Evolutionary conservation across 208 protist genomes (phyloP).

Genomic region (Leishmania guyanensis): DNA sequence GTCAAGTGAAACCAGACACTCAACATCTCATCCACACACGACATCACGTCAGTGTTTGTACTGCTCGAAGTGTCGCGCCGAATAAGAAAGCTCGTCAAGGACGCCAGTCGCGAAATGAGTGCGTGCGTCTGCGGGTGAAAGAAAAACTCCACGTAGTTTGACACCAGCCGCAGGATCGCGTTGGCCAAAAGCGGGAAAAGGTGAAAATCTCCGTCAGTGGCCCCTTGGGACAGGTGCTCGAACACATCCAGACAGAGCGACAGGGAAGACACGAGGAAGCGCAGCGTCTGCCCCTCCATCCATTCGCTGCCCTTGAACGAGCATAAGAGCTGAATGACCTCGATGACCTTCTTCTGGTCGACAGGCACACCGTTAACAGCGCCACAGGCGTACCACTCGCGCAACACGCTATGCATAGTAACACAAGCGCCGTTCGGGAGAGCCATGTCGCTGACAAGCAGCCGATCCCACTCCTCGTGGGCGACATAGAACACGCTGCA

Average conservation of each 20-base stretch:
- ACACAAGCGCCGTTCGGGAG: background rate
- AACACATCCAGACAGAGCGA: slow-evolving; percentile 42
- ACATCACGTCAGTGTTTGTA: slow-evolving; percentile 66
- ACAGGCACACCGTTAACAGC: slow-evolving; percentile 24
- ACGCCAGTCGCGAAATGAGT: slow-evolving; percentile 29
- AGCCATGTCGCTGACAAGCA: slow-evolving; percentile 41
- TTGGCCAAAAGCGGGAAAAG: slow-evolving; percentile 41
- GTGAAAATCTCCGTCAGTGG: slow-evolving; percentile 21
- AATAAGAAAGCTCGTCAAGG: slow-evolving; percentile 43
- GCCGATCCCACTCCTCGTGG: slow-evolving; percentile 48
- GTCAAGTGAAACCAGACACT: slow-evolving; percentile 52
- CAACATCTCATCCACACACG: slow-evolving; percentile 70
- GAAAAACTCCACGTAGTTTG: slow-evolving; percentile 43
- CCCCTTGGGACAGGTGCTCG: slow-evolving; percentile 23
- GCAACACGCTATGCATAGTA: slow-evolving; percentile 34
- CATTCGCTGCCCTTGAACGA: slow-evolving; percentile 40
- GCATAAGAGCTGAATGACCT: slow-evolving; percentile 48
- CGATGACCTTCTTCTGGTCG: slow-evolving; percentile 33
- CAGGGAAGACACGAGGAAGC: slow-evolving; percentile 34
- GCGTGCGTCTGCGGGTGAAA: slow-evolving; percentile 18
- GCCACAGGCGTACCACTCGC: slow-evolving; percentile 26
- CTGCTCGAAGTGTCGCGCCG: slow-evolving; percentile 34
- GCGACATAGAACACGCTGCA: slow-evolving; percentile 50
- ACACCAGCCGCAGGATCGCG: slow-evolving; percentile 41
- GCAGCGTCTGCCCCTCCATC: slow-evolving; percentile 19